A percentile compares a stretch with the other conserved stretches of the same genome.
Conservation (phyloP, 768 basidiomycete genomes). For the Saitozyma podzolica region DNA sequence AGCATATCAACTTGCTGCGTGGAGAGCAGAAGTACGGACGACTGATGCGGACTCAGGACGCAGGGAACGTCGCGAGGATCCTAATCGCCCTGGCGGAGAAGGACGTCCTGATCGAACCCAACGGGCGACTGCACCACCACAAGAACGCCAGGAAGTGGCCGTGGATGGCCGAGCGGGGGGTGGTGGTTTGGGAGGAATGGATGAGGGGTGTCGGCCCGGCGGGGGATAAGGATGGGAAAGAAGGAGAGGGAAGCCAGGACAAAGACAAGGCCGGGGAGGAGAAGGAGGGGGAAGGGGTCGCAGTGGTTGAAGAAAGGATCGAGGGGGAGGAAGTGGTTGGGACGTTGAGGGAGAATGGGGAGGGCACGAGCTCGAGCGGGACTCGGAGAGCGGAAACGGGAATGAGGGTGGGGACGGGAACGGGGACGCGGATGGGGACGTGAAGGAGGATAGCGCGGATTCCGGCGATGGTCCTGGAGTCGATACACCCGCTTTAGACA, state of each 20-base stretch:
- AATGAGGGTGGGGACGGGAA: not conserved
- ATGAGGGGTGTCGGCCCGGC: conserved; percentile 10
- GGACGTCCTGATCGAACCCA: conserved; percentile 69
- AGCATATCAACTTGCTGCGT: not conserved
- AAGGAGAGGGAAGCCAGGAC: not conserved
- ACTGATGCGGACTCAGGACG: conserved; percentile 62
- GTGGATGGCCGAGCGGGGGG: conserved; percentile 48
- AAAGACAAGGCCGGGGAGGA: not conserved
- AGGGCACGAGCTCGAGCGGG: not conserved
- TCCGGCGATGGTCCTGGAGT: not conserved
- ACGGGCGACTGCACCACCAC: conserved; percentile 50
- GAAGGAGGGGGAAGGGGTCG: not conserved
- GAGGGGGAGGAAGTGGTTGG: not conserved
- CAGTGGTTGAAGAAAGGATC: not conserved
- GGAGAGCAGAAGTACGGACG: not conserved
- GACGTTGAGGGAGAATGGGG: not conserved
- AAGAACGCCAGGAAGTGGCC: conserved; percentile 28
- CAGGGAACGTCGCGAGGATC: conserved; percentile 83
- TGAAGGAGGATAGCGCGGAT: conserved; percentile 11
- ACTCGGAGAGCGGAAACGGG: not conserved
- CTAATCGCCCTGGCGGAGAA: conserved; percentile 72
- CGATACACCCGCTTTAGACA: too few relatives aligned
- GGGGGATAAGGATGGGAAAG: not conserved
- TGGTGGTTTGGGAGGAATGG: conserved; percentile 43
- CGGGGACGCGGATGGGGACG: too few relatives aligned